phyloP scores from a whole-genome alignment of 2,329 filamentous ascomycete genomes.

The Talaromyces sp. region DNA sequence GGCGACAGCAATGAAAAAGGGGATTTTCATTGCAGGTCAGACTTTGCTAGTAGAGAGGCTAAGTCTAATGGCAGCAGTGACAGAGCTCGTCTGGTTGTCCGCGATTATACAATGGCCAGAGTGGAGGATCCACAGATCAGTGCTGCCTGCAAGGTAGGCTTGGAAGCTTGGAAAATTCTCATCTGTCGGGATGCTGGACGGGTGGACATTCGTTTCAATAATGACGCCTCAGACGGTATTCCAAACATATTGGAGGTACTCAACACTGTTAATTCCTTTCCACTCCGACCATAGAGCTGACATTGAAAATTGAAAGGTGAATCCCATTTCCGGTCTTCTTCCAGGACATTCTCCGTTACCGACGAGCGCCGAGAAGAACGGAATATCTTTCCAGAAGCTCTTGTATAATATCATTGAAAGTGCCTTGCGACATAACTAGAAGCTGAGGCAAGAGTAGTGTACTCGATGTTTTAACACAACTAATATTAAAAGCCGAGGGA shows the following conservation, averaged over 20 bases:
- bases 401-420: slow-evolving; percentile 9
- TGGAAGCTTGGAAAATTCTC: slow-evolving; percentile 12
- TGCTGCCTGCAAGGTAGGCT: slow-evolving; percentile 9
- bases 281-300: neutral
- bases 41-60: neutral
- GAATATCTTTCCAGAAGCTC: slow-evolving; percentile 9
- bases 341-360: slow-evolving; percentile 10
- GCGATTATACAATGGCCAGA: slow-evolving; percentile 1
- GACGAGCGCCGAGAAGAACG: slow-evolving; percentile 9
- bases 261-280: neutral
- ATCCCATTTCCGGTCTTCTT: slow-evolving; percentile 13
- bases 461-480: too few species aligned
- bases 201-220: slow-evolving; percentile 15
- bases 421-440: neutral
- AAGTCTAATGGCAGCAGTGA: neutral
- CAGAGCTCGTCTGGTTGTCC: neutral
- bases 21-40: neutral
- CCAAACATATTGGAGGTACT: slow-evolving; percentile 12
- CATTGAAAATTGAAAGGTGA: slow-evolving; percentile 6
- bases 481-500: too few species aligned
- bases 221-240: neutral
- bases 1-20: neutral
- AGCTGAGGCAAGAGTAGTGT: too few species aligned
- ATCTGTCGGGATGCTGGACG: slow-evolving; percentile 14
- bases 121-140: slow-evolving; percentile 10